phyloP scores from a whole-genome alignment of 2,329 filamentous ascomycete genomes.

The Alternaria burnsii region DNA sequence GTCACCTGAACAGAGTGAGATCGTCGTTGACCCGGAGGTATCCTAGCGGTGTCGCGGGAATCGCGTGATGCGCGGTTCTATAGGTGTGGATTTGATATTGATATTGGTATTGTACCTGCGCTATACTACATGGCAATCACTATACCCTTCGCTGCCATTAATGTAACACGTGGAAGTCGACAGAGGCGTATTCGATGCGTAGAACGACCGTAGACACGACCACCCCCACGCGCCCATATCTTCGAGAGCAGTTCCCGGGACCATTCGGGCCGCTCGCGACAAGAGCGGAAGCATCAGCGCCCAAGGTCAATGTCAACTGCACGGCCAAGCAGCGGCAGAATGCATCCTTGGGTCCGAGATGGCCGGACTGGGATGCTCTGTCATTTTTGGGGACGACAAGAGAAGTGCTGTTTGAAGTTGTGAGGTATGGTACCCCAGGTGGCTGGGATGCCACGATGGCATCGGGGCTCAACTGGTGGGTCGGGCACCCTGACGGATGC shows the following conservation, averaged over 20 bases:
- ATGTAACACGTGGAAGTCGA: neutral
- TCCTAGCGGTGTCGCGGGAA: slow-evolving; percentile 1
- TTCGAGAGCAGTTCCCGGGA: slow-evolving; percentile 5
- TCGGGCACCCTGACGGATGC: neutral
- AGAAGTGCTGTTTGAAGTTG: neutral
- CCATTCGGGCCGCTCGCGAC: slow-evolving; percentile 10
- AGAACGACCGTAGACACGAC: neutral
- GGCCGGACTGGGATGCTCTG: slow-evolving; percentile 54
- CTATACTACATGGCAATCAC: neutral
- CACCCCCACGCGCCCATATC: slow-evolving; percentile 4
- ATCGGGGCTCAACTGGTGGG: neutral
- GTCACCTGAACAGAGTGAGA: slow-evolving; percentile 5
- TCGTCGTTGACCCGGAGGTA: slow-evolving; percentile 3
- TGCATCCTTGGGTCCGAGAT: slow-evolving; percentile 59
- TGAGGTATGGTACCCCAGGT: slow-evolving; percentile 1
- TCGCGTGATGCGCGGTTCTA: neutral
- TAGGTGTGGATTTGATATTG: neutral
- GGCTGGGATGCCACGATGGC: neutral
- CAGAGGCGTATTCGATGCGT: neutral
- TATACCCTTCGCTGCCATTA: neutral
- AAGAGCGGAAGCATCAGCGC: slow-evolving; percentile 13
- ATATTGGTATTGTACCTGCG: neutral
- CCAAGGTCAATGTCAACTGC: slow-evolving; percentile 3
- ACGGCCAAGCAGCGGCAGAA: slow-evolving; percentile 30
- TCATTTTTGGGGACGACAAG: slow-evolving; percentile 50